Evolutionary conservation across 2,329 filamentous ascomycete species (phyloP).

Genomic region (Neodidymelliopsis sp.): DNA sequence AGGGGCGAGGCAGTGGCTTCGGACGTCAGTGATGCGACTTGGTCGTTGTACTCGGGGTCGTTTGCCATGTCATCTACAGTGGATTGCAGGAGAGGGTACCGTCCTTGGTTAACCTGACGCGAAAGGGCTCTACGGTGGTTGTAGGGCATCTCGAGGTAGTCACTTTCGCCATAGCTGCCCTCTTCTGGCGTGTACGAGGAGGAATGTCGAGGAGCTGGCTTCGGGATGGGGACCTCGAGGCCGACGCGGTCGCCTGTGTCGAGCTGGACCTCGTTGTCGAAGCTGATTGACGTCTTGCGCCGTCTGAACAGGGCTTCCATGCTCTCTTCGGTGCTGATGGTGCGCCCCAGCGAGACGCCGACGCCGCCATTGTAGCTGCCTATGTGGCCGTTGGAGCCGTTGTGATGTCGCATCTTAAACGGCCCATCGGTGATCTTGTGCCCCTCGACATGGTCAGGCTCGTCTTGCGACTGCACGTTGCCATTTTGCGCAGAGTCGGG

Average conservation of each 20-base stretch:
- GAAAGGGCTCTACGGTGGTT: slow-evolving; percentile 29
- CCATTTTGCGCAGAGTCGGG: slow-evolving; percentile 36
- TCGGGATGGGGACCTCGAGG: slow-evolving; percentile 50
- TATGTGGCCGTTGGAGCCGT: slow-evolving; percentile 25
- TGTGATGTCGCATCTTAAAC: slow-evolving; percentile 25
- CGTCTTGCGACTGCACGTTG: slow-evolving; percentile 32
- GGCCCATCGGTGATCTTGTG: slow-evolving; percentile 28
- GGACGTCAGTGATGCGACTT: slow-evolving; percentile 53
- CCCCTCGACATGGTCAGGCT: slow-evolving; percentile 28
- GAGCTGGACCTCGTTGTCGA: slow-evolving; percentile 50
- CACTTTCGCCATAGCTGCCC: slow-evolving; percentile 43
- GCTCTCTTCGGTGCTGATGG: slow-evolving; percentile 35
- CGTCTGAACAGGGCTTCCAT: slow-evolving; percentile 41
- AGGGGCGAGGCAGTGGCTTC: slow-evolving; percentile 50
- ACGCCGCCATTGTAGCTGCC: slow-evolving; percentile 30
- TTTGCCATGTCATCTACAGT: slow-evolving; percentile 44
- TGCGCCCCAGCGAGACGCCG: slow-evolving; percentile 26
- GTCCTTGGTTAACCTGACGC: slow-evolving; percentile 32
- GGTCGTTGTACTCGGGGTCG: slow-evolving; percentile 40
- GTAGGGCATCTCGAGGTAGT: slow-evolving; percentile 43
- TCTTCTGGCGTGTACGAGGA: slow-evolving; percentile 33
- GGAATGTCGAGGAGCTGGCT: slow-evolving; percentile 27
- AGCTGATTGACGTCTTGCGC: slow-evolving; percentile 51
- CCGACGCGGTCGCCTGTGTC: slow-evolving; percentile 50
- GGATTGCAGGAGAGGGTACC: slow-evolving; percentile 47